These are phyloP conservation scores for Trichoderma gamsii DNA, from an alignment of 495 filamentous ascomycete species.

Conservation along the genomic window DNA sequence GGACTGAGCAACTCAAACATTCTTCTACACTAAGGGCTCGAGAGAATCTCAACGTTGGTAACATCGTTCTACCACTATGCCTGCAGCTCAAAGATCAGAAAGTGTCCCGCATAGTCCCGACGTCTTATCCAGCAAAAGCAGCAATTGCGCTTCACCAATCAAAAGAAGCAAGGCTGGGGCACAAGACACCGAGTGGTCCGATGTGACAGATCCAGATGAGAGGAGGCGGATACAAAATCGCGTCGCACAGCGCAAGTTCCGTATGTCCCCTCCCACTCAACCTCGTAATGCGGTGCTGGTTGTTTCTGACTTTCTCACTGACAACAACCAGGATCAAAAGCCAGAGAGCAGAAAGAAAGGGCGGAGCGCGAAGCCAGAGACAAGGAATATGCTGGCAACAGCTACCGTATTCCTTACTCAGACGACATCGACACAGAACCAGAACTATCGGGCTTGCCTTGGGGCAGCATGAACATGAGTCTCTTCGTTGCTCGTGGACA, in stretches of 20 bases:
- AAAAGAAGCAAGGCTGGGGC: background rate
- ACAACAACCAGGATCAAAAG: constrained; percentile 47
- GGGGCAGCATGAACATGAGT: constrained; percentile 54
- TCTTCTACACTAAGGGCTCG: too few species aligned
- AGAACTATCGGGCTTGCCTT: constrained; percentile 55
- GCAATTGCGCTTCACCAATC: background rate
- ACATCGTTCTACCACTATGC: background rate
- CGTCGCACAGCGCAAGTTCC: constrained; percentile 56
- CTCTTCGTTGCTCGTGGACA: constrained; percentile 51
- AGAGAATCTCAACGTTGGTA: background rate
- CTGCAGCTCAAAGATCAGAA: background rate
- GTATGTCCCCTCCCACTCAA: constrained; percentile 32
- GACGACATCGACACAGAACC: constrained; percentile 42
- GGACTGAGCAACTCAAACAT: too few species aligned
- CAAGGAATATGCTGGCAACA: constrained; percentile 45
- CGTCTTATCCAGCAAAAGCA: background rate
- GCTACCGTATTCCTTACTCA: constrained; percentile 50
- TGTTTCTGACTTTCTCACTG: constrained; percentile 19
- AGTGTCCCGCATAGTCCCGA: background rate
- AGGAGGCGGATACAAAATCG: constrained; percentile 55
- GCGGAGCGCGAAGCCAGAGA: constrained; percentile 52
- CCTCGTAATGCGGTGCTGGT: background rate
- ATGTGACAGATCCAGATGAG: constrained; percentile 55
- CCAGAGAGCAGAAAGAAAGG: constrained; percentile 51
- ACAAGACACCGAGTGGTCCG: constrained; percentile 52